These are phyloP conservation scores for Azolla pinnata DNA, from an alignment of 75 land plant genomes.

Conservation along the genomic window DNA sequence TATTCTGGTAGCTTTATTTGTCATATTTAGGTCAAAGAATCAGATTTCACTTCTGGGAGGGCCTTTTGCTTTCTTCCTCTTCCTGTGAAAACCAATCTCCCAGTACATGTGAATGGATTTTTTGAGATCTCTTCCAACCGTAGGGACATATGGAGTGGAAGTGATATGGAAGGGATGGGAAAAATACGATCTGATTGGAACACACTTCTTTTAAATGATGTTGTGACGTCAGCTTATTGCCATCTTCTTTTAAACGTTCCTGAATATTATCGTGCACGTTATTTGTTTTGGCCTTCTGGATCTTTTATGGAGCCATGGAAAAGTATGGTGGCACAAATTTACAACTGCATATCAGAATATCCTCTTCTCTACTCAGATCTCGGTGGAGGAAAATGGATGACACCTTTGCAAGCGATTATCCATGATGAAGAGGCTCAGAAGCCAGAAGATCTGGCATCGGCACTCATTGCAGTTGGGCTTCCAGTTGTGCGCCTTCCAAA, in stretches of 20 bases:
- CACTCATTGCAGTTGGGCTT: constrained; percentile 47
- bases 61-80: constrained; percentile 94
- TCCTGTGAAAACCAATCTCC: constrained; percentile 73
- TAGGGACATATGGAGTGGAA: constrained; percentile 91
- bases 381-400: constrained; percentile 72
- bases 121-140: constrained; percentile 94
- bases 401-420: constrained; percentile 52
- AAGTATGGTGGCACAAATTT: constrained; percentile 53
- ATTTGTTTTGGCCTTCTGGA: constrained; percentile 79
- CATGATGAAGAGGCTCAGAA: constrained; percentile 53
- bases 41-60: constrained; percentile 56
- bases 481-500: constrained; percentile 56
- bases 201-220: constrained; percentile 63
- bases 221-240: constrained; percentile 52
- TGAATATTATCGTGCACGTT: constrained; percentile 33
- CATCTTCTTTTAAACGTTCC: constrained; percentile 39
- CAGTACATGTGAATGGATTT: constrained; percentile 84
- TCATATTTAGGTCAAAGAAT: too few species aligned
- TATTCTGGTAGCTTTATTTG: background rate
- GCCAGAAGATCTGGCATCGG: constrained; percentile 45
- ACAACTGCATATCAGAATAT: constrained; percentile 25
- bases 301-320: constrained; percentile 75
- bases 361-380: constrained; percentile 48
- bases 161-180: constrained; percentile 92
- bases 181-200: constrained; percentile 91